These are phyloP conservation scores for Trematosphaeria pertusa DNA, from an alignment of 2,329 filamentous ascomycete genomes.

Conservation along the genomic window DNA sequence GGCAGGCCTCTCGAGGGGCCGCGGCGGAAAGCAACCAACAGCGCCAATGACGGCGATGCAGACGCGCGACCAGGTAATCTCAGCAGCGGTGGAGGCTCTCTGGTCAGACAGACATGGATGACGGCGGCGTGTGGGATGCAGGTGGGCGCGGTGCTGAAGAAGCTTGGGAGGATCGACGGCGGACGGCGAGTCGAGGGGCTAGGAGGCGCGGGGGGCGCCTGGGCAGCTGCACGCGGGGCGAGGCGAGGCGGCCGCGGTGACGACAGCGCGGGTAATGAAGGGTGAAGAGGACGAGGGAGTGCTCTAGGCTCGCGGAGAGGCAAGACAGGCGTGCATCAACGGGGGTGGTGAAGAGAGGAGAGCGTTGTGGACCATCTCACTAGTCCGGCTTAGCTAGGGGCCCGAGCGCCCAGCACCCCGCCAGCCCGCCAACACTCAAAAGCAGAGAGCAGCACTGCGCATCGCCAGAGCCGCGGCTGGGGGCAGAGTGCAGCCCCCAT, in stretches of 20 bases:
- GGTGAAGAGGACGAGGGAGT: no score
- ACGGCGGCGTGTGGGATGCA: background rate
- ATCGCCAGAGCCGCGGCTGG: background rate
- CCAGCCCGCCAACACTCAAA: constrained; percentile 15
- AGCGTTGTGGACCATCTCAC: background rate
- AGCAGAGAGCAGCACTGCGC: constrained; percentile 8
- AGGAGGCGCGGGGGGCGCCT: constrained; percentile 5
- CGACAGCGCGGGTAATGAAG: no score
- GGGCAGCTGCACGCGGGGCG: no score
- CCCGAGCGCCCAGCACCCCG: constrained; percentile 5
- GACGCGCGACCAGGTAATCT: constrained; percentile 27
- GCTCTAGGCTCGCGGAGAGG: no score
- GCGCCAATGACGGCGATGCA: constrained; percentile 34
- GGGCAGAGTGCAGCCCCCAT: no score
- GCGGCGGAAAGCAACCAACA: constrained; percentile 30
- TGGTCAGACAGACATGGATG: constrained; percentile 30
- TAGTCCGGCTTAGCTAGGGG: background rate
- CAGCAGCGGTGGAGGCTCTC: constrained; percentile 17
- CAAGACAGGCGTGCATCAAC: no score
- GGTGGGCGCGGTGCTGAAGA: constrained; percentile 3
- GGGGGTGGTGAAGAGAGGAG: background rate
- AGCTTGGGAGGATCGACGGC: constrained; percentile 3
- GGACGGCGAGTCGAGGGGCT: no score
- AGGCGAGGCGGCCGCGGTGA: no score
- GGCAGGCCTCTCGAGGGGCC: constrained; percentile 31